Conservation (phyloP, 1,284 basidiomycete genomes). For the Ustilago tritici region DNA sequence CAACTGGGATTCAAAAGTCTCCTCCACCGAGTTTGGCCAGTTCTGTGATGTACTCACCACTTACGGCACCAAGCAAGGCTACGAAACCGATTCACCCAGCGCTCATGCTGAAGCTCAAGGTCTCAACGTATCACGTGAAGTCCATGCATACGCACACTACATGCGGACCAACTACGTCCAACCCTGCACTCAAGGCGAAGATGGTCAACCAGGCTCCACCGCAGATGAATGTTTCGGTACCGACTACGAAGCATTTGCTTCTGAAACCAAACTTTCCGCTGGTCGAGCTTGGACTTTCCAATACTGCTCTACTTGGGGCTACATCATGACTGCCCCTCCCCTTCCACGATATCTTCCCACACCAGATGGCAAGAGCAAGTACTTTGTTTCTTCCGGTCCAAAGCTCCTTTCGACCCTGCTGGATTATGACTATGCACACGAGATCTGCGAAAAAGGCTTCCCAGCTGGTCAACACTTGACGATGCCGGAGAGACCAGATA, state of each 20-base stretch:
- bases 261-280: slow-evolving; percentile 75
- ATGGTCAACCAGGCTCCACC: slow-evolving; percentile 16
- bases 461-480: slow-evolving; percentile 80
- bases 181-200: slow-evolving; percentile 45
- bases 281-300: slow-evolving; percentile 89
- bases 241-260: slow-evolving; percentile 76
- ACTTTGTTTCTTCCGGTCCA: slow-evolving; percentile 66
- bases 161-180: slow-evolving; percentile 45
- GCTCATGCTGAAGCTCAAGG: slow-evolving; percentile 16
- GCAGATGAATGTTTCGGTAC: slow-evolving; percentile 79
- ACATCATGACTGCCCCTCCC: slow-evolving; percentile 74
- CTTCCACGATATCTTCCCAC: slow-evolving; percentile 26
- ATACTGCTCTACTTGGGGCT: slow-evolving; percentile 90
- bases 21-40: slow-evolving; percentile 46
- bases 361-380: slow-evolving; percentile 37
- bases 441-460: slow-evolving; percentile 85
- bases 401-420: slow-evolving; percentile 81
- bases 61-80: slow-evolving; percentile 34
- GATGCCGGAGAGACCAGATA: slow-evolving; percentile 80
- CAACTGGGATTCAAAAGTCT: slow-evolving; percentile 60
- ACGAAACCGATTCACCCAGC: slow-evolving; percentile 12
- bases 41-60: slow-evolving; percentile 48
- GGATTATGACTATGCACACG: slow-evolving; percentile 81
- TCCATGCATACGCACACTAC: slow-evolving; percentile 48
- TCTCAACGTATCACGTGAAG: slow-evolving; percentile 32